Percentiles rank a stretch among this genome's conserved stretches.
phyloP scores from a whole-genome alignment of 2,329 filamentous ascomycete species.

The Stagonosporopsis cucurbitacearum region DNA sequence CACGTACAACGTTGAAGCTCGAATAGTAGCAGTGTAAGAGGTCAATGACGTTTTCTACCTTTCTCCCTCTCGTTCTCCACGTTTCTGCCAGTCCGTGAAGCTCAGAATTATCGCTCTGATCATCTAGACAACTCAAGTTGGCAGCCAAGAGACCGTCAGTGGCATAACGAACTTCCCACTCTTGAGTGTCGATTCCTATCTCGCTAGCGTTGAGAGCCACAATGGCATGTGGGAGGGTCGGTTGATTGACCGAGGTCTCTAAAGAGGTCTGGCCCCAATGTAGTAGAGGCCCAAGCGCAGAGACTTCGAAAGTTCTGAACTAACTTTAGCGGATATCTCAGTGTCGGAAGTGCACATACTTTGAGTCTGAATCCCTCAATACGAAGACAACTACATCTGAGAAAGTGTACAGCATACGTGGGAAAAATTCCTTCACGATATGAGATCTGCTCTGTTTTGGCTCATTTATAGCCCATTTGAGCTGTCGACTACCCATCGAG shows the following conservation, averaged over 20 bases:
- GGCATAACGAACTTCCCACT: not conserved
- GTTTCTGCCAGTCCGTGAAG: not conserved
- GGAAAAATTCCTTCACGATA: not conserved
- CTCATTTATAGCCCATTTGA: no score
- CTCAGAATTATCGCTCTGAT: not conserved
- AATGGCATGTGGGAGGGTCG: slow-evolving; percentile 61
- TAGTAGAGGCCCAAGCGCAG: not conserved
- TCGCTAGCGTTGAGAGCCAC: slow-evolving; percentile 60
- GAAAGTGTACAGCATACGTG: not conserved
- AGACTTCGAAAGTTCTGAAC: not conserved
- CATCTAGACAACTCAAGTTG: not conserved
- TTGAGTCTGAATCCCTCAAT: not conserved
- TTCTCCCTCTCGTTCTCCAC: not conserved
- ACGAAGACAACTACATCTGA: not conserved
- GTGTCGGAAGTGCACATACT: no score
- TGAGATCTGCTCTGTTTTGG: no score
- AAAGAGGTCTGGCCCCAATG: slow-evolving; percentile 10
- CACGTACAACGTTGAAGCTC: slow-evolving; percentile 55
- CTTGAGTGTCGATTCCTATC: slow-evolving; percentile 43
- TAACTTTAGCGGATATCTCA: no score
- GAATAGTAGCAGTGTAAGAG: slow-evolving; percentile 55
- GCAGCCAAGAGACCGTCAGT: not conserved
- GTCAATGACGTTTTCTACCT: slow-evolving; percentile 19
- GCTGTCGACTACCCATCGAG: no score
- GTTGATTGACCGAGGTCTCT: slow-evolving; percentile 55